Evolutionary conservation across 2,329 filamentous ascomycete species (phyloP), one percentile per base, ranked within the genome.

Genomic region (Arthroderma sp.): DNA sequence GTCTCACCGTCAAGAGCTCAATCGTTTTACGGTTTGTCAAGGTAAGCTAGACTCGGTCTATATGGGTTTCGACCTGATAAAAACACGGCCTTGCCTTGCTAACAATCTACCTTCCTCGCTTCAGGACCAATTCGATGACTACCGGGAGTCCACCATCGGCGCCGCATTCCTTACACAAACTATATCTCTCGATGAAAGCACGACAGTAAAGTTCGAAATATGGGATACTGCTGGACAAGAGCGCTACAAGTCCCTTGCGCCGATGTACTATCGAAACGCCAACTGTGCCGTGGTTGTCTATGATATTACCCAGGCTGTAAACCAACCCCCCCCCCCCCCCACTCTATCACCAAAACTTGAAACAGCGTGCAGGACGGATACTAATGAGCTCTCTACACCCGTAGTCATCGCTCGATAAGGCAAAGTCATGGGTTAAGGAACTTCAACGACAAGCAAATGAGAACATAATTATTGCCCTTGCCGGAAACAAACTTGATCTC

Each of bases 281-380:
- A 96, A 98, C 77, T 96, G 91, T 70, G 91, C 93, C 48, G 89
- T 98, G 30, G 89, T 98, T 40, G 91, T 98, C 54, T 98, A 98
- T 68, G 91, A 98, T 69, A 96, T 98, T 61, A 98, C 91, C 61
- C 91, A 98, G 77, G 86, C 91, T 55, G 91, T 98, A 81, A 51
- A 84, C 68, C 32, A 11, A 43, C 30, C 43, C 38, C 47, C 36
- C 42, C 28, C 39, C 30, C 29, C 36, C 33, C 10, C 37, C 41
- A 6, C 27, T 29, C 7, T 22, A 27, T 28, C 36, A 45, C 40
- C 9, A 15, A 29, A n/a, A 7, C 11, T 22, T 22, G 15, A 41
- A 10, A 40, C 34, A 40, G 47, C 54, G 39, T 36, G 9, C 34
- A 29, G 27, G n/a, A 34, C 43, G 34, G 10, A 41, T 11, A 42